Evolutionary conservation across 805 yeast genomes (phyloP).

Genomic region (Pichia sporocuriosa): DNA sequence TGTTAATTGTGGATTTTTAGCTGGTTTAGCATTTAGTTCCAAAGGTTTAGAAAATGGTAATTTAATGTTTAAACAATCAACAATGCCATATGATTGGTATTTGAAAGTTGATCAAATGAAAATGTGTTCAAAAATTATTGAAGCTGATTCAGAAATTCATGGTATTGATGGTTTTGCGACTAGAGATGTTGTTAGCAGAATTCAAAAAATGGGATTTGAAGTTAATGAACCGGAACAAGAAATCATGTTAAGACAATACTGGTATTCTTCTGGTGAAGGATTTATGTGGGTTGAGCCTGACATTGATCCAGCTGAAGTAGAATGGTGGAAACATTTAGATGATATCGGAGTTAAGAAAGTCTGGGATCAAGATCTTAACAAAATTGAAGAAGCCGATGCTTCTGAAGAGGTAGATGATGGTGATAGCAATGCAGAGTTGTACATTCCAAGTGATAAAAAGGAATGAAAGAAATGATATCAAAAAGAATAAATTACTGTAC

Average conservation of each 20-base stretch:
- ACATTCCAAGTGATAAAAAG: slow-evolving; percentile 11
- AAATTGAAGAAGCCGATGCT: slow-evolving; percentile 17
- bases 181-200: slow-evolving; percentile 23
- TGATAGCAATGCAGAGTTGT: slow-evolving; percentile 14
- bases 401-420: slow-evolving; percentile 14
- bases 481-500: background rate
- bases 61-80: slow-evolving; percentile 58
- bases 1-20: slow-evolving; percentile 41
- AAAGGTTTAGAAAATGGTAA: slow-evolving; percentile 45
- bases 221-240: slow-evolving; percentile 58
- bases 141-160: slow-evolving; percentile 51
- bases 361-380: slow-evolving; percentile 24
- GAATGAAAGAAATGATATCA: background rate
- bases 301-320: slow-evolving; percentile 74
- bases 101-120: slow-evolving; percentile 61
- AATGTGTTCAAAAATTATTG: slow-evolving; percentile 58
- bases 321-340: slow-evolving; percentile 29
- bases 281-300: slow-evolving; percentile 89
- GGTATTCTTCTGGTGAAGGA: slow-evolving; percentile 83
- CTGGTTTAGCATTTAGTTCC: slow-evolving; percentile 36
- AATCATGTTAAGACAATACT: slow-evolving; percentile 66
- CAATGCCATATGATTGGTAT: slow-evolving; percentile 57
- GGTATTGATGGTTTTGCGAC: slow-evolving; percentile 39
- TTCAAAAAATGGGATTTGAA: slow-evolving; percentile 33
- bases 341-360: slow-evolving; percentile 26